These are phyloP conservation scores for Fusarium agapanthi DNA, from an alignment of 2,329 filamentous ascomycete genomes.

Conservation along the genomic window DNA sequence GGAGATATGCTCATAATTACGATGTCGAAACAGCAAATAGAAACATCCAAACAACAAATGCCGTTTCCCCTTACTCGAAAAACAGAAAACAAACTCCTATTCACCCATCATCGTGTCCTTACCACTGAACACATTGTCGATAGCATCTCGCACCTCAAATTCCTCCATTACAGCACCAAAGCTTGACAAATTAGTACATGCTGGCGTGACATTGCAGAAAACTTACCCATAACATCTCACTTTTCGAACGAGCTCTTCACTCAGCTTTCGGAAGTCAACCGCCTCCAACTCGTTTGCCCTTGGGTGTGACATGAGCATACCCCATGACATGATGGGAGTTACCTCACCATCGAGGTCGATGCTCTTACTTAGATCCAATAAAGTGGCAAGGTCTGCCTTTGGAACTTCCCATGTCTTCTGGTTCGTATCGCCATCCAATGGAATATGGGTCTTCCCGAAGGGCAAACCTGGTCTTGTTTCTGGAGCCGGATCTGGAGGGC, in stretches of 20 bases:
- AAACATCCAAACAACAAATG: background rate
- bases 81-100: background rate
- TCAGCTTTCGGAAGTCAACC: conserved; percentile 76
- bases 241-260: conserved; percentile 79
- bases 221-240: conserved; percentile 91
- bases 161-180: conserved; percentile 73
- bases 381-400: conserved; percentile 78
- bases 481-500: conserved; percentile 73
- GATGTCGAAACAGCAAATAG: background rate
- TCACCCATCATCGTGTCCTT: conserved; percentile 19
- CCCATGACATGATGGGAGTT: conserved; percentile 95
- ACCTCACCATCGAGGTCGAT: conserved; percentile 89
- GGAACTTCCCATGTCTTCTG: conserved; percentile 83
- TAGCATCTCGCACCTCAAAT: conserved; percentile 78
- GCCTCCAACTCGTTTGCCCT: conserved; percentile 71
- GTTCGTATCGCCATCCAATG: conserved; percentile 49
- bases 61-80: background rate
- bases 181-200: conserved; percentile 47
- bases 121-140: conserved; percentile 66
- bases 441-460: conserved; percentile 58
- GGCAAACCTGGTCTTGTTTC: conserved; percentile 60
- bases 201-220: background rate
- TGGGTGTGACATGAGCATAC: conserved; percentile 78
- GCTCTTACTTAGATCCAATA: conserved; percentile 84
- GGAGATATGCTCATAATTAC: background rate